These are phyloP conservation scores for Gamsiella multidivaricata DNA, from an alignment of 192 early-diverging fungal genomes.

Conservation along the genomic window DNA sequence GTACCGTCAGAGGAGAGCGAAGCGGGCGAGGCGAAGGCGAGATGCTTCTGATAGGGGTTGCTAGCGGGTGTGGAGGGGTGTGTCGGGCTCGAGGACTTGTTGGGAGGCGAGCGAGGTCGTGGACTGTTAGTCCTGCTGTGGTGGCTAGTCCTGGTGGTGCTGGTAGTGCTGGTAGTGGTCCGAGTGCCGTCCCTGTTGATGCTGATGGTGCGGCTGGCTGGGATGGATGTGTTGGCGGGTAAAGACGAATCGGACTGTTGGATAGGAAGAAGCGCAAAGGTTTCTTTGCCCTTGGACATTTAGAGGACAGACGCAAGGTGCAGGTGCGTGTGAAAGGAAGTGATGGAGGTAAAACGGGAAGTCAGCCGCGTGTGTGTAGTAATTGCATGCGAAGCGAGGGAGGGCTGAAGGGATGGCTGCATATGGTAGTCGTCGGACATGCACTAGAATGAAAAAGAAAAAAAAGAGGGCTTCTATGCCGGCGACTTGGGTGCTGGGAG, in stretches of 20 bases:
- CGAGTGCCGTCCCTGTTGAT: constrained; percentile 43
- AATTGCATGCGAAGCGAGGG: too few relatives aligned
- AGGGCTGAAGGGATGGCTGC: too few relatives aligned
- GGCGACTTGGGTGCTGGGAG: too few relatives aligned
- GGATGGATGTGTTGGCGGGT: neutral
- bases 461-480: too few relatives aligned
- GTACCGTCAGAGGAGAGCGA: constrained; percentile 9
- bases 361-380: too few relatives aligned
- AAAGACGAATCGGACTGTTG: constrained; percentile 21
- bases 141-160: neutral
- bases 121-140: constrained; percentile 15
- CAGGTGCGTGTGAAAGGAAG: too few relatives aligned
- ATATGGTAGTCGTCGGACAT: too few relatives aligned
- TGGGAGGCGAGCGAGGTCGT: constrained; percentile 18
- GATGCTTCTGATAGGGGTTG: constrained; percentile 28
- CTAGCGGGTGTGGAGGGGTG: constrained; percentile 4
- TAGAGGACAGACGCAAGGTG: constrained; percentile 2
- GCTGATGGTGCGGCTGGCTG: constrained; percentile 21
- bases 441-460: too few relatives aligned
- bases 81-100: neutral
- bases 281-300: constrained; percentile 53
- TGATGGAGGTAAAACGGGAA: too few relatives aligned
- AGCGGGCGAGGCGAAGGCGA: constrained; percentile 25
- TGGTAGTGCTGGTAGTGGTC: constrained; percentile 2
- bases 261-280: constrained; percentile 51